Conservation (phyloP, 164 flowering plant genomes). For the Macadamia integrifolia region DNA sequence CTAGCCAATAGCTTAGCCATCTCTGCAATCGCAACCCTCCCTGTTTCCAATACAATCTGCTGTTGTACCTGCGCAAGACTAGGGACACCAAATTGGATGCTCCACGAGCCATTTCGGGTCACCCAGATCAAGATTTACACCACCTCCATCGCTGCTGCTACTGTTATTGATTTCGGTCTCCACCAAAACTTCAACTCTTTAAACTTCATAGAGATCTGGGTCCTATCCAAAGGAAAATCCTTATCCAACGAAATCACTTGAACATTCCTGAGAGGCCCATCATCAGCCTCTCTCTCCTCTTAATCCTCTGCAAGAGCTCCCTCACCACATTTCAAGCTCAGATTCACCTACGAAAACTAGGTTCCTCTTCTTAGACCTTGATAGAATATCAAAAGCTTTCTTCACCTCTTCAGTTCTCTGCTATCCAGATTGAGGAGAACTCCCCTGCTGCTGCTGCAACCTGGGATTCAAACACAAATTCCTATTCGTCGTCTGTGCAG, state of each 20-base stretch:
- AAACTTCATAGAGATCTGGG: slow-evolving; percentile 31
- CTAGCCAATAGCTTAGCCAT: slow-evolving; percentile 61
- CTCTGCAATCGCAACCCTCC: slow-evolving; percentile 53
- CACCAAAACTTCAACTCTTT: slow-evolving; percentile 47
- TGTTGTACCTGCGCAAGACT: slow-evolving; percentile 27
- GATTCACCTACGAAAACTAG: slow-evolving; percentile 87
- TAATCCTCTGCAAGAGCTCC: slow-evolving; percentile 56
- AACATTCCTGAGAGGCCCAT: slow-evolving; percentile 40
- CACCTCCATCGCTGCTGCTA: slow-evolving; percentile 24
- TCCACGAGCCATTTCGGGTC: slow-evolving; percentile 92
- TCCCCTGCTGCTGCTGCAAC: slow-evolving; percentile 42
- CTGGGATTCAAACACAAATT: slow-evolving; percentile 70
- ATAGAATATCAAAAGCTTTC: slow-evolving; percentile 52
- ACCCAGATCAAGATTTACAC: slow-evolving; percentile 73
- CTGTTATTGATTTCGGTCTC: slow-evolving; percentile 30
- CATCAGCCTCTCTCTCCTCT: slow-evolving; percentile 49
- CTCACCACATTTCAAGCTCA: slow-evolving; percentile 62
- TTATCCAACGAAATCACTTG: slow-evolving; percentile 52
- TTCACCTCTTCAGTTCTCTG: slow-evolving; percentile 62
- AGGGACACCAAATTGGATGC: slow-evolving; percentile 36
- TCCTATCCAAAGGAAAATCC: slow-evolving; percentile 41
- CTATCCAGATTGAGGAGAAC: slow-evolving; percentile 24
- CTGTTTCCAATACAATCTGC: slow-evolving; percentile 49
- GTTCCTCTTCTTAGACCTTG: slow-evolving; percentile 55
- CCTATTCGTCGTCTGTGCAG: slow-evolving; percentile 25